A percentile compares a stretch with the other conserved stretches of the same genome.
Conservation (phyloP, 176 grass and related monocot species). For the Zoysia pacifica region DNA sequence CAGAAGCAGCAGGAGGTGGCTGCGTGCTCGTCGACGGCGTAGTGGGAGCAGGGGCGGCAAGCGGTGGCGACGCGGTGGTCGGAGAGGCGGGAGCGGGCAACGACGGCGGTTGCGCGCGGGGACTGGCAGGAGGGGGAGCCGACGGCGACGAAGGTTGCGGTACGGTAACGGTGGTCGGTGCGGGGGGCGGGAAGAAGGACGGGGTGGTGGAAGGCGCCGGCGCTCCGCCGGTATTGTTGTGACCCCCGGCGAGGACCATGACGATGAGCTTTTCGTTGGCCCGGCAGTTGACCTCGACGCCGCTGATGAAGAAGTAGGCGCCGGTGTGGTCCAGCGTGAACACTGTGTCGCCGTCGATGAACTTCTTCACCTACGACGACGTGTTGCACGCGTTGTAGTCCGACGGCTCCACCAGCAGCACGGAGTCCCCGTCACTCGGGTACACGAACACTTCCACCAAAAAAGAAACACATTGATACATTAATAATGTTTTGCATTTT, state of each 20-base stretch:
- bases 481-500: no score
- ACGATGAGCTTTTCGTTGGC: slow-evolving; percentile 73
- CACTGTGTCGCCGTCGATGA: slow-evolving; percentile 66
- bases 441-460: slow-evolving; percentile 60
- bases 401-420: slow-evolving; percentile 60
- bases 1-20: slow-evolving; percentile 1
- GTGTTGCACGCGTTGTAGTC: slow-evolving; percentile 89
- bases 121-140: slow-evolving; percentile 18
- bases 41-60: neutral
- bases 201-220: neutral
- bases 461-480: no score
- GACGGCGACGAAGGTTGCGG: slow-evolving; percentile 2
- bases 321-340: slow-evolving; percentile 58
- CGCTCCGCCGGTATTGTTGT: slow-evolving; percentile 14
- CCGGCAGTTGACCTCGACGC: slow-evolving; percentile 62
- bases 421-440: slow-evolving; percentile 54
- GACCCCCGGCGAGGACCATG: slow-evolving; percentile 52
- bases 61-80: neutral
- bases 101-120: slow-evolving; percentile 15
- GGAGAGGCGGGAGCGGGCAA: neutral
- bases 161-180: neutral
- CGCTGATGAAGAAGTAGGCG: slow-evolving; percentile 76
- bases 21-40: slow-evolving; percentile 30
- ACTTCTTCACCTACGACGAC: slow-evolving; percentile 52
- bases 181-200: neutral